These are phyloP conservation scores for Gentiana macrophylla DNA, from an alignment of 257 asterid species.

Conservation along the genomic window DNA sequence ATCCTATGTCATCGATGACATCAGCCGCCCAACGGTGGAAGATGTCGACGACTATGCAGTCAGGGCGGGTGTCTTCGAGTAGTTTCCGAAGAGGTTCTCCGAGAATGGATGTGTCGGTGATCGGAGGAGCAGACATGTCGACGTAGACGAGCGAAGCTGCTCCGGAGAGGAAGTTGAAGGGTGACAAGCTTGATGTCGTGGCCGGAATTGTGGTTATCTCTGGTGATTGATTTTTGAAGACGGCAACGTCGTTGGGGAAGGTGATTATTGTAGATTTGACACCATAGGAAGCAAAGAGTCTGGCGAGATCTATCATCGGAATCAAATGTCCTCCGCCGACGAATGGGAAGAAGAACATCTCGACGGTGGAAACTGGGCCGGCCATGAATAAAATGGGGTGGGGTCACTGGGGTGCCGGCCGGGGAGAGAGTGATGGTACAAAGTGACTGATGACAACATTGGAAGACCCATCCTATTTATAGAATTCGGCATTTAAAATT, in stretches of 20 bases:
- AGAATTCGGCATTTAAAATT: too few relatives aligned
- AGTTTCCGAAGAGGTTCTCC: slow-evolving; percentile 3
- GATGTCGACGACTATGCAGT: slow-evolving; percentile 5
- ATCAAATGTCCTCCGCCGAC: slow-evolving; percentile 27
- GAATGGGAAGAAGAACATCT: slow-evolving; percentile 14
- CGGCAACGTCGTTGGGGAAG: slow-evolving; percentile 6
- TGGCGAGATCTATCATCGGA: slow-evolving; percentile 24
- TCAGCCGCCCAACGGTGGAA: slow-evolving; percentile 11
- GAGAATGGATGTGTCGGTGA: slow-evolving; percentile 1
- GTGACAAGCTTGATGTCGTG: slow-evolving; percentile 5
- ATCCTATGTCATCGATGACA: too few relatives aligned
- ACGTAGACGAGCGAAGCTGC: background rate
- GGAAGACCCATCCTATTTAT: too few relatives aligned
- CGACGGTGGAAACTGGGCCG: too few relatives aligned
- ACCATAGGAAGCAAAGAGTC: slow-evolving; percentile 17
- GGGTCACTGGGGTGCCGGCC: too few relatives aligned
- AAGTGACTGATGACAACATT: too few relatives aligned
- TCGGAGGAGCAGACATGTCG: background rate
- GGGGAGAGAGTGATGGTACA: too few relatives aligned
- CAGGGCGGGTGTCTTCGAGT: slow-evolving; percentile 2
- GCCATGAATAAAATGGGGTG: slow-evolving; percentile 6
- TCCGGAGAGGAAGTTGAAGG: slow-evolving; percentile 3
- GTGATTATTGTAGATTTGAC: slow-evolving; percentile 16
- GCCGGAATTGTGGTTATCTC: slow-evolving; percentile 9
- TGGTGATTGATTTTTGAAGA: slow-evolving; percentile 10